These are phyloP conservation scores for Quercus variabilis DNA, from an alignment of 306 rosid species.

Conservation along the genomic window DNA sequence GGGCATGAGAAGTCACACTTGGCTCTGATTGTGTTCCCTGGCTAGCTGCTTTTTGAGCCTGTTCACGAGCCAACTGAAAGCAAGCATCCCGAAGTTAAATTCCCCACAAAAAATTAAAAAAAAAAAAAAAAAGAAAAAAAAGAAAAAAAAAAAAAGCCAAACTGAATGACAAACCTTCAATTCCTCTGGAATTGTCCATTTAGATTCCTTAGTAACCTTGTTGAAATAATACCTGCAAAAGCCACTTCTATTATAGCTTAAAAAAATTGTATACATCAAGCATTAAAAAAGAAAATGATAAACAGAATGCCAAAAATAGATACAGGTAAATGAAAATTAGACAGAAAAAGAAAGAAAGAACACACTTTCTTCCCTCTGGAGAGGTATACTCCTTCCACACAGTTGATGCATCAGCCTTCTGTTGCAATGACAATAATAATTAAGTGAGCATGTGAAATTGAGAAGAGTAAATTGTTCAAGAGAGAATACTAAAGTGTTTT, in stretches of 20 bases:
- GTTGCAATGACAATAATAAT: slow-evolving; percentile 55
- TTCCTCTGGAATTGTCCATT: slow-evolving; percentile 98
- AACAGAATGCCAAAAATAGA: not conserved
- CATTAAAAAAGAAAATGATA: not conserved
- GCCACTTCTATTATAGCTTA: slow-evolving; percentile 15
- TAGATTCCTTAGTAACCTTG: slow-evolving; percentile 89
- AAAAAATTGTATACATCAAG: not conserved
- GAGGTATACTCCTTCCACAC: slow-evolving; percentile 97
- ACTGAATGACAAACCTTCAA: slow-evolving; percentile 60
- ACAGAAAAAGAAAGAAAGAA: not conserved
- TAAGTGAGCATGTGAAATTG: slow-evolving; percentile 20
- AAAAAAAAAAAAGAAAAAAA: not conserved
- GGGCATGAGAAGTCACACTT: slow-evolving; percentile 38
- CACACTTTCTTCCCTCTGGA: slow-evolving; percentile 93
- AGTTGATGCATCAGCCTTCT: slow-evolving; percentile 99
- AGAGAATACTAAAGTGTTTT: not conserved
- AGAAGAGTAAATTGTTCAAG: slow-evolving; percentile 16
- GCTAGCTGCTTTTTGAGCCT: slow-evolving; percentile 63
- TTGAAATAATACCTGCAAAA: slow-evolving; percentile 86
- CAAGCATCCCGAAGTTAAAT: slow-evolving; percentile 24
- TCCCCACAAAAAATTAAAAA: not conserved
- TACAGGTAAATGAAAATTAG: slow-evolving; percentile 5
- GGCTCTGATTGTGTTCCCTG: slow-evolving; percentile 55
- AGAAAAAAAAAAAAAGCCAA: not conserved
- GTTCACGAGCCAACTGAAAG: slow-evolving; percentile 90